Base-by-base conservation (phyloP, 2,329 filamentous ascomycete species). In the Passalora sequoiae region DNA sequence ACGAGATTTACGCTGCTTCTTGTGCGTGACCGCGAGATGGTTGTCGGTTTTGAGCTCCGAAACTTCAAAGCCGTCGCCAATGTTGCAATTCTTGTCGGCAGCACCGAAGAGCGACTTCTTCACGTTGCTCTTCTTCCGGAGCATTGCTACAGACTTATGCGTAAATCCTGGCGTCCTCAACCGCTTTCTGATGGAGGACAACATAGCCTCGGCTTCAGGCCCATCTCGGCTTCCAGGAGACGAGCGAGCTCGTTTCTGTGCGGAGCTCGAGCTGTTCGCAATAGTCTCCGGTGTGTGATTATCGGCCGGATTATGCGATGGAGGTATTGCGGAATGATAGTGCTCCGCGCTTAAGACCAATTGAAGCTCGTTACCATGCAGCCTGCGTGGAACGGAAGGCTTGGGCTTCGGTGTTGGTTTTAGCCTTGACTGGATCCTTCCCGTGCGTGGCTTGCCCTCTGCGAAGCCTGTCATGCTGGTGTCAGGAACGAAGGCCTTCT, bases 31-130 rank as follows among this genome's bases (percentile, higher is more conserved):
- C 4, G 15, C 20, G 5, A n/a, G 9, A 6, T 42, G 27, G 27
- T 32, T 43, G 16, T 17, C 33, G 19, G 44, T 22, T 27, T 47
- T 38, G 19, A 54, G 45, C 38, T 57, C 55, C 20, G 46, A 42
- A 17, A n/a, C 12, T 8, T 51, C 49, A 22, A 57, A 57, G 8
- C 55, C 55, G 42, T 57, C 55, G 15, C 55, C 55, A 15, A 49
- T 29, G 6, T 24, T 35, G 8, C 13, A 17, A 6, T 22, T 20
- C 4, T 31, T 30, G 9, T 20, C 15, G 15, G 27, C 31, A 7
- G 15, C 17, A 8, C 38, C 36, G 16, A 41, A 43, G 20, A 47
- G 40, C 9, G 47, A 37, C 20, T 44, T 30, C 12, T 45, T 44
- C 16, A 36, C 35, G 4, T 31, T 30, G 8, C 37, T 29, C 19